Conservation (phyloP, 2,329 filamentous ascomycete species). For the Sporothrix pseudoabietina region DNA sequence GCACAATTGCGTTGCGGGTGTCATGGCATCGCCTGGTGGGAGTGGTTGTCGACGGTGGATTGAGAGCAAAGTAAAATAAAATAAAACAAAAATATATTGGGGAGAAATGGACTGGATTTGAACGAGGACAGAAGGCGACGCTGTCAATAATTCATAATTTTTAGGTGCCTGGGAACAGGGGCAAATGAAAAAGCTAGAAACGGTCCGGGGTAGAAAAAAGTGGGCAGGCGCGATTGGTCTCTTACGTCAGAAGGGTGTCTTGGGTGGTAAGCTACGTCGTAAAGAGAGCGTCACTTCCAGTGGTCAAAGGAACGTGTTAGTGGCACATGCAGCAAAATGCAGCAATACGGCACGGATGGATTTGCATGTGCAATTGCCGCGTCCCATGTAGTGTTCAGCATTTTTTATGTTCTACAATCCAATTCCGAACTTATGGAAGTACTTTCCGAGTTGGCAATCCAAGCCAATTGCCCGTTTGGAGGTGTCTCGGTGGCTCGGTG, state of each 20-base stretch:
- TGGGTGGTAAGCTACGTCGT: neutral
- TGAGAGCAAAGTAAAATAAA: neutral
- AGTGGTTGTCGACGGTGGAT: neutral
- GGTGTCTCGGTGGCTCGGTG: neutral
- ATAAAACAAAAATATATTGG: neutral
- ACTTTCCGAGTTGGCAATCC: neutral
- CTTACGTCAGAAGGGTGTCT: constrained; percentile 24
- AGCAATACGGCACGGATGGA: neutral
- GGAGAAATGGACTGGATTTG: neutral
- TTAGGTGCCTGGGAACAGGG: neutral
- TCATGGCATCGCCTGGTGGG: constrained; percentile 34
- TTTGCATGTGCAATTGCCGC: neutral
- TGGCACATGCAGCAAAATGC: neutral
- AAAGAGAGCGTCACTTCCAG: neutral
- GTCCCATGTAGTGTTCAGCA: neutral
- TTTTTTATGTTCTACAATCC: neutral
- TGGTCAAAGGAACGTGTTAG: neutral
- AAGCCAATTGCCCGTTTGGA: neutral
- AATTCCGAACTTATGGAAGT: neutral
- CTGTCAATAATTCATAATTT: neutral
- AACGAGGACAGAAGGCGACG: neutral
- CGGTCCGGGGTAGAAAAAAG: constrained; percentile 16
- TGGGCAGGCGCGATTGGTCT: neutral
- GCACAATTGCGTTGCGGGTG: constrained; percentile 33
- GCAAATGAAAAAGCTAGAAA: neutral